Conservation (phyloP, 2,329 filamentous ascomycete genomes). For the Paecilomyces sp. region DNA sequence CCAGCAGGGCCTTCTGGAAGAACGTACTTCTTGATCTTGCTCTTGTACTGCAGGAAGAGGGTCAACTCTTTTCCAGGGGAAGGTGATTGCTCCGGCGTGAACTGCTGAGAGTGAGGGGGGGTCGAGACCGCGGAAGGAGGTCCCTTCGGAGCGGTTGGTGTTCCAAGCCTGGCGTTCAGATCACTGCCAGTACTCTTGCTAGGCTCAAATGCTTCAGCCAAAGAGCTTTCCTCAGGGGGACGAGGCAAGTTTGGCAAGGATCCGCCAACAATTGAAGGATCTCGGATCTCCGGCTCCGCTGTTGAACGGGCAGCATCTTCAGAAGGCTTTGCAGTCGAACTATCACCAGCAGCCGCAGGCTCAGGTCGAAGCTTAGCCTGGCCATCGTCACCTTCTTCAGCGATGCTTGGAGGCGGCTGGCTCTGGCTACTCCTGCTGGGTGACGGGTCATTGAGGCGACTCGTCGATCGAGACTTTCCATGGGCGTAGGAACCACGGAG, state of each 20-base stretch:
- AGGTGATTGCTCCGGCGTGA: conserved; percentile 52
- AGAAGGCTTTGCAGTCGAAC: conserved; percentile 51
- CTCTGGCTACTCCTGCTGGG: conserved; percentile 48
- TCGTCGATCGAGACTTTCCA: conserved; percentile 45
- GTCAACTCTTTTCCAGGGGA: conserved; percentile 79
- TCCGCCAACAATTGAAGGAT: conserved; percentile 42
- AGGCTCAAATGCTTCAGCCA: conserved; percentile 30
- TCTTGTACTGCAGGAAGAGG: conserved; percentile 92
- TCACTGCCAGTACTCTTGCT: conserved; percentile 15
- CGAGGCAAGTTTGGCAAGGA: conserved; percentile 51
- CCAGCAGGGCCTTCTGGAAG: conserved; percentile 77
- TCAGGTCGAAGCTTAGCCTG: conserved; percentile 27
- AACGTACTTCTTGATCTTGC: conserved; percentile 93
- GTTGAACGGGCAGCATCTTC: conserved; percentile 55
- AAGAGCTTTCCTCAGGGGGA: conserved; percentile 25
- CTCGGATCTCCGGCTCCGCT: conserved; percentile 25
- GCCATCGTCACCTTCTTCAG: conserved; percentile 52
- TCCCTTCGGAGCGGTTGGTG: conserved; percentile 16
- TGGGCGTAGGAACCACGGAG: conserved; percentile 51
- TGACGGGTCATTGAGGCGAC: conserved; percentile 51
- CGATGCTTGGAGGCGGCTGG: conserved; percentile 44
- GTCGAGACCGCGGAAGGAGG: conserved; percentile 19
- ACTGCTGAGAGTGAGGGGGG: conserved; percentile 46
- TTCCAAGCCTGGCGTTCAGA: conserved; percentile 14
- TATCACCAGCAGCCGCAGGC: conserved; percentile 26